Percentiles rank a stretch among this genome's conserved stretches.
phyloP scores from a whole-genome alignment of 331 rosid species.

The Ulmus americana region DNA sequence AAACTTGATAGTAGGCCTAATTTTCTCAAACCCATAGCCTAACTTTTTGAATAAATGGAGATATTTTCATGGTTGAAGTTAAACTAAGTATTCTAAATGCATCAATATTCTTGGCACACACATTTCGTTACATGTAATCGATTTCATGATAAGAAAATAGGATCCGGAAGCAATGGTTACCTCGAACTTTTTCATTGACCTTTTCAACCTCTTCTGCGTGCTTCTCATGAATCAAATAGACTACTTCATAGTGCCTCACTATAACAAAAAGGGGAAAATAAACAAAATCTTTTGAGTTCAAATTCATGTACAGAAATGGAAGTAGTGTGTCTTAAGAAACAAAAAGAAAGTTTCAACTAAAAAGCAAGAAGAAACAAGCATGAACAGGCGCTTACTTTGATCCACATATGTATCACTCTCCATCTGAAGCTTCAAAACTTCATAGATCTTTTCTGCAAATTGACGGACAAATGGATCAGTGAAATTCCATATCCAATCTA shows the following conservation, averaged over 20 bases:
- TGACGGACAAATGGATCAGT: neutral
- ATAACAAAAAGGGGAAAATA: conserved; percentile 17
- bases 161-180: conserved; percentile 30
- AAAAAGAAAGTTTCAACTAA: neutral
- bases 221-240: conserved; percentile 81
- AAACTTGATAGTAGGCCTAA: no score
- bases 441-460: conserved; percentile 58
- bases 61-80: no score
- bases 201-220: conserved; percentile 62
- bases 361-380: conserved; percentile 2
- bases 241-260: conserved; percentile 92
- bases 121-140: neutral
- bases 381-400: conserved; percentile 40
- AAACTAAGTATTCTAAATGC: no score
- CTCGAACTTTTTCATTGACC: conserved; percentile 70
- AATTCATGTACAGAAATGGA: neutral
- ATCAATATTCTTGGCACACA: neutral
- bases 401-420: conserved; percentile 53
- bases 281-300: neutral
- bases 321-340: neutral
- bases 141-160: neutral
- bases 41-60: no score
- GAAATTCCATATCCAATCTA: neutral
- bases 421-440: conserved; percentile 63
- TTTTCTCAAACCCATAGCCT: no score